phyloP scores from a whole-genome alignment of 108 stramenopile species.

The Pseudonitzschia multiseries region DNA sequence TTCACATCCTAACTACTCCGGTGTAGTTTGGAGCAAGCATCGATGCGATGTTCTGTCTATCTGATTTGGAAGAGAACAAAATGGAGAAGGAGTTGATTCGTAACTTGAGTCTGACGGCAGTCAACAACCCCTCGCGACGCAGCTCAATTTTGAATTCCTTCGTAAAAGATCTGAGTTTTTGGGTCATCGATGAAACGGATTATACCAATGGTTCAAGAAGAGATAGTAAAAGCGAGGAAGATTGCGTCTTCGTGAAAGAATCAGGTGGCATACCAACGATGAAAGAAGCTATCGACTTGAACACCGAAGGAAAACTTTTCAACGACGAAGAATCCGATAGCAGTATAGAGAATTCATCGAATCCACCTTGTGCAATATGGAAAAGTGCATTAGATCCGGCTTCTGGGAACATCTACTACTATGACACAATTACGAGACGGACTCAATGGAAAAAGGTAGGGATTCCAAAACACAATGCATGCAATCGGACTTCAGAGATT shows the following conservation, averaged over 20 bases:
- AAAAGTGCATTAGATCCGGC: slow-evolving; percentile 56
- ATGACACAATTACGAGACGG: slow-evolving; percentile 47
- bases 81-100: slow-evolving; percentile 14
- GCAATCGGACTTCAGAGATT: background rate
- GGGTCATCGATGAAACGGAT: background rate
- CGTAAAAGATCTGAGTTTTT: slow-evolving; percentile 12
- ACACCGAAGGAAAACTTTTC: background rate
- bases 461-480: background rate
- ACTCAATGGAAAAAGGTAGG: slow-evolving; percentile 61
- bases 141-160: slow-evolving; percentile 8
- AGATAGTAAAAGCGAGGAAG: background rate
- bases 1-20: no score
- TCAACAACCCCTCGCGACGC: slow-evolving; percentile 6
- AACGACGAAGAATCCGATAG: background rate
- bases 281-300: slow-evolving; percentile 14
- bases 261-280: slow-evolving; percentile 2
- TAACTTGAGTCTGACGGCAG: slow-evolving; percentile 3
- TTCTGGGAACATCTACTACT: slow-evolving; percentile 70
- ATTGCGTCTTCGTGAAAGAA: background rate
- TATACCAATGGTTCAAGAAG: background rate
- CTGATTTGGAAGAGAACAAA: background rate
- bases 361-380: slow-evolving; percentile 35
- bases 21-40: no score
- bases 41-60: background rate
- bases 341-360: background rate